Conservation (phyloP, 768 basidiomycete genomes). For the Mycena amicta region DNA sequence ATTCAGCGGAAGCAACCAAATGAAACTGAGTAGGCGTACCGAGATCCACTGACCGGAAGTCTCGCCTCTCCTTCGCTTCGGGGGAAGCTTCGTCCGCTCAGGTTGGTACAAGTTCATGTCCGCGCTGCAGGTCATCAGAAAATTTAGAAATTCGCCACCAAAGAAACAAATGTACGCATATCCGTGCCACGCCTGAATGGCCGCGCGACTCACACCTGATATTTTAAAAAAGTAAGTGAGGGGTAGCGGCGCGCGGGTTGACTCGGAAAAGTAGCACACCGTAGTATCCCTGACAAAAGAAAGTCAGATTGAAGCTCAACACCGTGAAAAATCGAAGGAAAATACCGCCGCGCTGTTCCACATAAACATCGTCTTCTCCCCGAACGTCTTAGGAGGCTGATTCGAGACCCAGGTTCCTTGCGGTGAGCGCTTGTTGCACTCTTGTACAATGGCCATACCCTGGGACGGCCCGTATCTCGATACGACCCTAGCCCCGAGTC, state of each 20-base stretch:
- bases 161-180: no score
- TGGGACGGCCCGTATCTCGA: not conserved
- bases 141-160: no score
- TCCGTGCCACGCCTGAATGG: not conserved
- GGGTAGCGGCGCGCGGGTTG: no score
- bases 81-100: conserved; percentile 10
- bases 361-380: conserved; percentile 1
- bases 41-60: conserved; percentile 12
- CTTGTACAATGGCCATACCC: not conserved
- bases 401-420: conserved; percentile 1
- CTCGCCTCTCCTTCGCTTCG: conserved; percentile 16
- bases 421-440: conserved; percentile 5
- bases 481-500: not conserved
- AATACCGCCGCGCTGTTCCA: conserved; percentile 8
- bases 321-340: not conserved
- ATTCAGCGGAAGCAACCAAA: not conserved
- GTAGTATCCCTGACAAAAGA: conserved; percentile 8
- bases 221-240: not conserved
- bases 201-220: conserved; percentile 3
- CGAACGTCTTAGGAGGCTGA: not conserved
- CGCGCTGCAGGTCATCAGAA: no score
- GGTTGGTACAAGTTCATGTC: conserved; percentile 12
- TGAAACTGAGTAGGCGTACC: not conserved
- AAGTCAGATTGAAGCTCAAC: not conserved
- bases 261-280: not conserved